A percentile compares a stretch with the other conserved stretches of the same genome.
Evolutionary conservation across 1,284 basidiomycete genomes (phyloP).

Genomic region (Sporisorium exsertum): DNA sequence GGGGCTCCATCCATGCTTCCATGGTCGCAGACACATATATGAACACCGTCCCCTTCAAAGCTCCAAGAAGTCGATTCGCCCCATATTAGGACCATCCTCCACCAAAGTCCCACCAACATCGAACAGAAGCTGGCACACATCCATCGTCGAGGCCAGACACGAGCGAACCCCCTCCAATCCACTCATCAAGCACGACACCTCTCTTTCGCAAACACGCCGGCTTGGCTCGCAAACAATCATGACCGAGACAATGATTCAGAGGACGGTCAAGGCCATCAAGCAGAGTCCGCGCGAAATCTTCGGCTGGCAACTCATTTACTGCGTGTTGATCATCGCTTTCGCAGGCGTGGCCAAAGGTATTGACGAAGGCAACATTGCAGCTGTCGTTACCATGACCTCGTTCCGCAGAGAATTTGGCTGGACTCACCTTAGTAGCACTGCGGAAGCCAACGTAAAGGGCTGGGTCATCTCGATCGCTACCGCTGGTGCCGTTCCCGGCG

Average conservation of each 20-base stretch:
- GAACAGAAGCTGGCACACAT: too few species aligned
- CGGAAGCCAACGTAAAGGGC: conserved; percentile 11
- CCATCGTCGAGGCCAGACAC: too few species aligned
- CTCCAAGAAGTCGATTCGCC: too few species aligned
- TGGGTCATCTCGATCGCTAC: conserved; percentile 14
- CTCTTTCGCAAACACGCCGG: not conserved
- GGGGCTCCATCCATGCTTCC: not conserved
- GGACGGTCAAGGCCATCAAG: conserved; percentile 14
- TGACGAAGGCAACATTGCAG: conserved; percentile 13
- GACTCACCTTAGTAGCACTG: conserved; percentile 1
- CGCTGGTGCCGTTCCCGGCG: conserved; percentile 6
- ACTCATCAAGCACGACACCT: too few species aligned
- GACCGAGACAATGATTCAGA: conserved; percentile 10
- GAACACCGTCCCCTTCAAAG: not conserved
- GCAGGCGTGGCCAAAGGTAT: conserved; percentile 11
- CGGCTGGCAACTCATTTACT: conserved; percentile 13
- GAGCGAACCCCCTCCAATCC: too few species aligned
- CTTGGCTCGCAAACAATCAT: not conserved
- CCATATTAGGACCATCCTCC: not conserved
- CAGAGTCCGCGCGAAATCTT: conserved; percentile 15
- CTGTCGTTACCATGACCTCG: conserved; percentile 10
- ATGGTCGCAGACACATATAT: not conserved
- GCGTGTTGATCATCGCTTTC: conserved; percentile 11
- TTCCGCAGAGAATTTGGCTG: conserved; percentile 13
- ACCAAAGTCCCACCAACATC: not conserved